Evolutionary conservation across 1,284 basidiomycete genomes (phyloP), one percentile per base, ranked within the genome.

Genomic region (Pseudozyma pruni): DNA sequence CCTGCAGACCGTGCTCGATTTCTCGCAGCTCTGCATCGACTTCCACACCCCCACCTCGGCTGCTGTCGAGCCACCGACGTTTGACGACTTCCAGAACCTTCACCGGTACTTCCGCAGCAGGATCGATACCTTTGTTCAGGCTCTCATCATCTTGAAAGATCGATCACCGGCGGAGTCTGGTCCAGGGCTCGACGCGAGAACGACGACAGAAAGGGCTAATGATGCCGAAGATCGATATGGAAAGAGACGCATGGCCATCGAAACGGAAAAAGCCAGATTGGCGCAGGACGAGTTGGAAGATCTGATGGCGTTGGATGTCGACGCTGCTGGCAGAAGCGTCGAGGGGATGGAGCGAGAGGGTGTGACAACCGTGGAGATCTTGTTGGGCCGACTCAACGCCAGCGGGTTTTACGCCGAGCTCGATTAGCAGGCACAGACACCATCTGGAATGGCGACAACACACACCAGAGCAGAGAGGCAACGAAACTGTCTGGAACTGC

Each of bases 1-100:
- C 11, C 39, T 72, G 5, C 72, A 74, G 17, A 42, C 50, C 16
- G 34, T 50, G 11, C 56, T 74, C 17, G 72, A 74, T 48, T 70
- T 74, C 23, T 32, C 57, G 1, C 72, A 66, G 43, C 46, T 71
- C 23, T 60, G 60, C 48, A 23, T 49, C 41, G 64, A 68, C 49
- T 56, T 60, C 20, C 61, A 63, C 40, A 37, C 27, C 2, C 59
- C 59, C 3, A n/a, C 51, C 1, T 20, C 52, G 4, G 35, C 34
- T 7, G 14, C 32, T 6, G 33, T 53, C 7, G 60, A 55, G 19
- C 33, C 47, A 10, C 50, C 68, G 4, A 66, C 19, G 3, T 54
- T 25, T n/a, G 25, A 61, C n/a, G 62, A 64, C 13, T 66, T 71
- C 17, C 5, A 37, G 13, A 52, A 47, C 13, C 47, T 63, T 7